Base-by-base conservation (phyloP, 2,329 filamentous ascomycete genomes). In the Trichophyton schoenleinii region DNA sequence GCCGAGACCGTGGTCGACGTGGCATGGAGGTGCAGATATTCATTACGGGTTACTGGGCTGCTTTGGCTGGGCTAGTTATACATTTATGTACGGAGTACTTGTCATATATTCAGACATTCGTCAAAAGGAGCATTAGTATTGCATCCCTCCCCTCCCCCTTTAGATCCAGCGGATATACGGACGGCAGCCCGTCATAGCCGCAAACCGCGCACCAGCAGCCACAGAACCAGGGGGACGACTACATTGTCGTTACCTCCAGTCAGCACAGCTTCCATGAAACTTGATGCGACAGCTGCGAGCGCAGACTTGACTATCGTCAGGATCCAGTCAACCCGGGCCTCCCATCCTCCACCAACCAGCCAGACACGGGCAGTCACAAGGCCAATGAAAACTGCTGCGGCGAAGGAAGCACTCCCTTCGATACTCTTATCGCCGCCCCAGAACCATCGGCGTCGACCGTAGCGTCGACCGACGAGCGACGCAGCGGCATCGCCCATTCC, bases 201-300 rank as follows among this genome's bases (percentile, higher is more conserved):
- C 63, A 92, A 74, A 20, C 89, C 89, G 74, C 92, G 88, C 44
- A 96, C 91, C 68, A 95, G 85, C 63, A 91, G 82, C 94, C 94
- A 99, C 63, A 99, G 76, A 58, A 95, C 85, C 62, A 99, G 84
- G 3, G 94, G 94, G 65, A 97, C 92, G 65, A 97, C 87, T 18
- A 99, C 94, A 78, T 99, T 99, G 79, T 99, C 94, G 74, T 99
- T 99, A 34, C 92, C 94, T 1, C 94, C 94, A 13, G 94, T 97
- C 65, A 99, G 77, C 55, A 96, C 92, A 28, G 94, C 91, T 77
- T 99, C 94, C 59, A 94, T 95, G 67, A 96, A 80, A 73, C 91
- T 96, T 31, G 91, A 89, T 62, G 91, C 83, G 48, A 81, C 81
- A 5, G 88, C 91, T 66, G 91, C 95, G 57, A 88, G 70, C 3